These are phyloP conservation scores for Trichomonas vaginalis DNA, from an alignment of 208 protist genomes.

Conservation along the genomic window DNA sequence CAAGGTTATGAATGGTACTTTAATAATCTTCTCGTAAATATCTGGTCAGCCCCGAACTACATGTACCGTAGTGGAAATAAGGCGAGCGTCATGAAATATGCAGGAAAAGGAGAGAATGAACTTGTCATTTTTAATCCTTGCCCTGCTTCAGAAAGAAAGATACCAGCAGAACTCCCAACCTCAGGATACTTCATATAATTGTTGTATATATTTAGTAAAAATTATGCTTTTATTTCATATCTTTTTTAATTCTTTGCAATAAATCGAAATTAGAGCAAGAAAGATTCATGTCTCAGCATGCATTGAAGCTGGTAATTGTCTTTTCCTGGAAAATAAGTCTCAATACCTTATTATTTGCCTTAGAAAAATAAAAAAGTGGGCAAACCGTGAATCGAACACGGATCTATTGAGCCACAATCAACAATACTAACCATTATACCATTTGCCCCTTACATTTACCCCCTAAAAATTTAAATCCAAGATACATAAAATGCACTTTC, in stretches of 20 bases:
- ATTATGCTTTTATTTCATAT: too few relatives aligned
- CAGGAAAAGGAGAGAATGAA: neutral
- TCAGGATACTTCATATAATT: neutral
- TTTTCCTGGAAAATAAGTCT: too few relatives aligned
- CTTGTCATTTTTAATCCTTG: neutral
- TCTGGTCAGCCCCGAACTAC: slow-evolving; percentile 70
- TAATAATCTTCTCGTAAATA: slow-evolving; percentile 55
- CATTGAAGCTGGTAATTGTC: too few relatives aligned
- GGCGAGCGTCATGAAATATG: neutral
- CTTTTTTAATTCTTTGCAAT: too few relatives aligned
- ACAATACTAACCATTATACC: slow-evolving; percentile 15
- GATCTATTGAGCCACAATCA: slow-evolving; percentile 11
- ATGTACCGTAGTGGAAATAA: slow-evolving; percentile 7
- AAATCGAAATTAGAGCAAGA: too few relatives aligned
- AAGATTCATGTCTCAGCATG: too few relatives aligned
- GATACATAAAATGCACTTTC: too few relatives aligned
- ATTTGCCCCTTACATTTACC: too few relatives aligned
- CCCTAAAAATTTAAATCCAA: too few relatives aligned
- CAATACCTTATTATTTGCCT: too few relatives aligned
- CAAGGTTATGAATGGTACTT: slow-evolving; percentile 72
- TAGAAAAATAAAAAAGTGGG: neutral
- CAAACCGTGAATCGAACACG: neutral
- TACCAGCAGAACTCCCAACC: neutral
- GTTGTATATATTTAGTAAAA: too few relatives aligned
- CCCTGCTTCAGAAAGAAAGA: neutral